Percentiles rank a stretch among this genome's conserved stretches.
Evolutionary conservation across 306 rosid genomes (phyloP).

Genomic region (Lathyrus oleraceus): DNA sequence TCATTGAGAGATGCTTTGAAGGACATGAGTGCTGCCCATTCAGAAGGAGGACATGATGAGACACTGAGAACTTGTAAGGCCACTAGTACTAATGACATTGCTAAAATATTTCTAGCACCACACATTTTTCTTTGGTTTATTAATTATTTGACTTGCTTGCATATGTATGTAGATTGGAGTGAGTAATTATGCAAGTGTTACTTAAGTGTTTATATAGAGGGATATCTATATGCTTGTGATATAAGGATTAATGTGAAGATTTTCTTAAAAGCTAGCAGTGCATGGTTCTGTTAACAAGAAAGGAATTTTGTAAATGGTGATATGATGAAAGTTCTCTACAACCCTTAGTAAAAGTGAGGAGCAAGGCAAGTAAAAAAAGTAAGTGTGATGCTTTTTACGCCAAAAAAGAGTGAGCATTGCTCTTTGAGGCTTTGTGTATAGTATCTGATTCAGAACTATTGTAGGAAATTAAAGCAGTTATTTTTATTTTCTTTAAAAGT

Average conservation of each 20-base stretch:
- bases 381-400: background rate
- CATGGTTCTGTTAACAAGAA: conserved; percentile 30
- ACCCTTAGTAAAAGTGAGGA: background rate
- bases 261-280: background rate
- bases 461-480: background rate
- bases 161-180: background rate
- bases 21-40: conserved; percentile 65
- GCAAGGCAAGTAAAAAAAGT: background rate
- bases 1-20: conserved; percentile 65
- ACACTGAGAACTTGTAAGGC: conserved; percentile 2
- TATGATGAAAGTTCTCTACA: too few species aligned
- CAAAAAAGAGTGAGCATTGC: background rate
- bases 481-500: background rate
- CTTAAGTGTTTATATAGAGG: background rate
- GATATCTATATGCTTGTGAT: conserved; percentile 16
- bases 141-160: background rate
- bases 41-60: conserved; percentile 58
- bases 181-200: background rate
- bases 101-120: background rate
- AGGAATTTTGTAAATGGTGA: conserved; percentile 33
- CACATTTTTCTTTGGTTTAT: background rate
- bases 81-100: background rate
- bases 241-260: background rate
- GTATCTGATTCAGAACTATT: background rate
- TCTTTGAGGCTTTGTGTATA: background rate